These are phyloP conservation scores for Penicillium olsonii DNA, from an alignment of 2,329 filamentous ascomycete genomes.

Conservation along the genomic window DNA sequence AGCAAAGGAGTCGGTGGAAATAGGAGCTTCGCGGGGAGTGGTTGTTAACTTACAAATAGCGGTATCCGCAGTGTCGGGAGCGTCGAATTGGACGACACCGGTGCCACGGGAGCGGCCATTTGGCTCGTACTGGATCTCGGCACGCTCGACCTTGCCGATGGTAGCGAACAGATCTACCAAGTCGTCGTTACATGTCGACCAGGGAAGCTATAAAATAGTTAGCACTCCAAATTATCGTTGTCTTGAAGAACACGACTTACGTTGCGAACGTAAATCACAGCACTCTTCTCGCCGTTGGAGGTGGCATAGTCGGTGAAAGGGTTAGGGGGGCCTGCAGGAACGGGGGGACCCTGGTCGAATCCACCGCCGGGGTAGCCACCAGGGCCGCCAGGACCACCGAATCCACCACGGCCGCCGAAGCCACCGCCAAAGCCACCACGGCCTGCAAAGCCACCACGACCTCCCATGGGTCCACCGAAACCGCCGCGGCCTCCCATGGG, in stretches of 20 bases:
- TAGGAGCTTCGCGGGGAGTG: background rate
- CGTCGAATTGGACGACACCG: slow-evolving; percentile 94
- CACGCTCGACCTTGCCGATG: slow-evolving; percentile 95
- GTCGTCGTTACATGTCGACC: slow-evolving; percentile 99
- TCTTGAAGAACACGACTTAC: slow-evolving; percentile 58
- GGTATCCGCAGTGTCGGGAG: slow-evolving; percentile 79
- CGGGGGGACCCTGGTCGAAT: slow-evolving; percentile 30
- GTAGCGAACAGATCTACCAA: slow-evolving; percentile 95
- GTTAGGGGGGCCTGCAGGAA: slow-evolving; percentile 65
- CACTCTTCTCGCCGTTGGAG: slow-evolving; percentile 77
- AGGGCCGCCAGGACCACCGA: slow-evolving; percentile 45
- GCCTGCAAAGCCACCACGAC: slow-evolving; percentile 45
- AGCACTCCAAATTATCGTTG: slow-evolving; percentile 4
- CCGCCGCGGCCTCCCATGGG: slow-evolving; percentile 55
- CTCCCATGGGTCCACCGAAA: slow-evolving; percentile 62
- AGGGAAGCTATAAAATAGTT: slow-evolving; percentile 70
- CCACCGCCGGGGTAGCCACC: slow-evolving; percentile 55
- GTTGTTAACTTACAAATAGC: slow-evolving; percentile 65
- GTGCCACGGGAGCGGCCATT: slow-evolving; percentile 93
- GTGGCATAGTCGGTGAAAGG: slow-evolving; percentile 93
- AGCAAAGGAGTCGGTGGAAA: slow-evolving; percentile 24
- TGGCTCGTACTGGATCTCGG: slow-evolving; percentile 98
- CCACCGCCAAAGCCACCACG: slow-evolving; percentile 61
- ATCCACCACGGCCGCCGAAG: slow-evolving; percentile 24
- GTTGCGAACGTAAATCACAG: slow-evolving; percentile 93